Base-by-base conservation (phyloP, 441 rosid genomes). In the Erodium chrysanthum region DNA sequence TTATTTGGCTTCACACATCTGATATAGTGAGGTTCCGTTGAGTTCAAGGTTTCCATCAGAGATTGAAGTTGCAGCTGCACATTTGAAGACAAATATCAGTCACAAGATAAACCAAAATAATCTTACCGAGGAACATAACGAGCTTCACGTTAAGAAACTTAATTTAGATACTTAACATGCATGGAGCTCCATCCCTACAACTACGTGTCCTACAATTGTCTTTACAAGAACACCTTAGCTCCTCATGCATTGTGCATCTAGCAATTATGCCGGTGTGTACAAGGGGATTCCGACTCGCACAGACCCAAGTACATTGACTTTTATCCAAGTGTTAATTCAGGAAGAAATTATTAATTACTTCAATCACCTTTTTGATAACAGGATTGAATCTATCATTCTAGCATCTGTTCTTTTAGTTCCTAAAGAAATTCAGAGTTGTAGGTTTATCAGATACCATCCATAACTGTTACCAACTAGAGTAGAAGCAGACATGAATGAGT, bases 1-100 rank as follows among this genome's bases (percentile, higher is more conserved):
- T 89, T 95, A 78, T 95, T 95, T 75, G 99, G 99, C 90, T 95
- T 95, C 80, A 95, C 99, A 71, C 99, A 95, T 88, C 99, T 87
- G 80, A 95, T 90, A 83, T 95, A 95, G 84, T 95, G 99, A 73
- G 99, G 99, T 76, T 95, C 99, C 66, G 99, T 95, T 71, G 89
- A 85, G 79, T 40, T 95, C 73, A 95, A 84, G 58, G 99, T 95
- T 70, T 95, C 99, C 99, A 95, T 92, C 83, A 95, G 81, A 72
- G 99, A 92, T 71, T 95, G 99, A 79, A 95, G 99, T 90, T 95
- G 99, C 68, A 74, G 84, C 98, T 95, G 92, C 83, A 88, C 46
- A 69, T 74, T 73, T 73, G 33, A 68, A 68, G 68, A 67, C 50
- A 67, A 48, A 56, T 50, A 58, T 64, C 33, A 72, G 65, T n/a